phyloP scores from a whole-genome alignment of 768 basidiomycete species.

The Phaeolepiota aurea region DNA sequence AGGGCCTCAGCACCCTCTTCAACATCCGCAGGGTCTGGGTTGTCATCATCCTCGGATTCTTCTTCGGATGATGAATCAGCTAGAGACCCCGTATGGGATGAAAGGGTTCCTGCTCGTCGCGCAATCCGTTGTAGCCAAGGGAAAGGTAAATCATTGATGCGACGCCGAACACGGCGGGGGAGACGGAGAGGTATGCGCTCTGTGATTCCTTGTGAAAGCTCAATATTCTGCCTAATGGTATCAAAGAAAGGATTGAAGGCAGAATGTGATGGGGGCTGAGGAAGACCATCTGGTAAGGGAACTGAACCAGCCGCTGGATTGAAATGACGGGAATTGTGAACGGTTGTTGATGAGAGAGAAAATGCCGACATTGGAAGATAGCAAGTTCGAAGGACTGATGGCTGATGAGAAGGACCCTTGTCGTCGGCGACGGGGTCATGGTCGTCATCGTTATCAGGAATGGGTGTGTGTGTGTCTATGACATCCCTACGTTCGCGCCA shows the following conservation, averaged over 20 bases:
- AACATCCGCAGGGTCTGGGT: conserved; percentile 24
- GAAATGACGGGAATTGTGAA: conserved; percentile 17
- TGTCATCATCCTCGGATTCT: conserved; percentile 21
- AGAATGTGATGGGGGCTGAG: conserved; percentile 16
- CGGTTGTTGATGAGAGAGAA: conserved; percentile 37
- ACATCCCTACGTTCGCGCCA: conserved; percentile 45
- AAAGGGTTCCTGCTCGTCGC: conserved; percentile 29
- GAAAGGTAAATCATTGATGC: conserved; percentile 73
- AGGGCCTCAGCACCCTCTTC: conserved; percentile 73
- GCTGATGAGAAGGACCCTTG: conserved; percentile 7
- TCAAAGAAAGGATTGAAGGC: conserved; percentile 92
- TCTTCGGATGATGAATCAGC: conserved; percentile 17
- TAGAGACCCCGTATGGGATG: conserved; percentile 10
- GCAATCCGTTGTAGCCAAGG: conserved; percentile 74
- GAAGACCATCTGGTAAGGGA: conserved; percentile 6
- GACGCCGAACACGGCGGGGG: conserved; percentile 37
- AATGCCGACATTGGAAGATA: conserved; percentile 61
- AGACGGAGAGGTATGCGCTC: conserved; percentile 75
- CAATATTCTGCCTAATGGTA: conserved; percentile 81
- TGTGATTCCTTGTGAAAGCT: conserved; percentile 66
- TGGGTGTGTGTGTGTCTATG: conserved; percentile 39
- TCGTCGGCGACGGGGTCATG: conserved; percentile 36
- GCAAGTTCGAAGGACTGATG: conserved; percentile 40
- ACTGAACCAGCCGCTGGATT: conserved; percentile 15
- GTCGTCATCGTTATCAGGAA: conserved; percentile 46